These are phyloP conservation scores for Aaosphaeria pasadenensis DNA, from an alignment of 2,329 filamentous ascomycete species.

Conservation along the genomic window DNA sequence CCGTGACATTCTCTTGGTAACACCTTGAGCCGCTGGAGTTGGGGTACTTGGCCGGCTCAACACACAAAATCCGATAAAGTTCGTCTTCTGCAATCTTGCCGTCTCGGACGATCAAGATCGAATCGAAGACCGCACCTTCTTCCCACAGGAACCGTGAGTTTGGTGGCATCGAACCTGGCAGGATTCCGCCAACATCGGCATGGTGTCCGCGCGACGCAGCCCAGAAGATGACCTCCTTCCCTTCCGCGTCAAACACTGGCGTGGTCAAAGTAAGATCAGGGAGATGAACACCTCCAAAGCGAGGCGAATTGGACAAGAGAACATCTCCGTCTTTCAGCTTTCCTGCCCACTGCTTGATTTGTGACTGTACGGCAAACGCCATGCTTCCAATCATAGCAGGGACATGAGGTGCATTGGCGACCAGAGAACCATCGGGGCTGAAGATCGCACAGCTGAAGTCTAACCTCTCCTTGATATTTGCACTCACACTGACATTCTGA, in stretches of 20 bases:
- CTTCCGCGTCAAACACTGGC: constrained; percentile 56
- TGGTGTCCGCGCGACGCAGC: constrained; percentile 74
- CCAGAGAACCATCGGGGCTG: not conserved
- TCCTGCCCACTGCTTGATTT: not conserved
- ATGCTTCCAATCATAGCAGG: not conserved
- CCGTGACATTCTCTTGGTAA: constrained; percentile 29
- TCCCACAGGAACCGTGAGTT: constrained; percentile 44
- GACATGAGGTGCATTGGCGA: not conserved
- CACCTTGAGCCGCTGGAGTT: constrained; percentile 38
- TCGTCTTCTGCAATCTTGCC: constrained; percentile 37
- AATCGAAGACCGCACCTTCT: constrained; percentile 41
- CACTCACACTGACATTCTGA: not conserved
- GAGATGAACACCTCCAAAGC: constrained; percentile 48
- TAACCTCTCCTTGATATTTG: not conserved
- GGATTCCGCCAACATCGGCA: constrained; percentile 63
- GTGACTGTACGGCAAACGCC: not conserved
- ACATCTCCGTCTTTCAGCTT: not conserved
- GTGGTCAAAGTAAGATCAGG: constrained; percentile 76
- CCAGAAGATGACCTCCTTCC: constrained; percentile 71
- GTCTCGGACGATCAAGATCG: constrained; percentile 14
- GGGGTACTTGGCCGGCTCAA: constrained; percentile 33
- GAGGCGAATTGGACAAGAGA: not conserved
- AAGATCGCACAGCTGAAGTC: not conserved
- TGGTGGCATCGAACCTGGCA: constrained; percentile 43
- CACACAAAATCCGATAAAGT: constrained; percentile 7